Percentiles rank a stretch among this genome's conserved stretches.
These are phyloP conservation scores for Neurospora sp. DNA, from an alignment of 495 filamentous ascomycete species.

Conservation along the genomic window DNA sequence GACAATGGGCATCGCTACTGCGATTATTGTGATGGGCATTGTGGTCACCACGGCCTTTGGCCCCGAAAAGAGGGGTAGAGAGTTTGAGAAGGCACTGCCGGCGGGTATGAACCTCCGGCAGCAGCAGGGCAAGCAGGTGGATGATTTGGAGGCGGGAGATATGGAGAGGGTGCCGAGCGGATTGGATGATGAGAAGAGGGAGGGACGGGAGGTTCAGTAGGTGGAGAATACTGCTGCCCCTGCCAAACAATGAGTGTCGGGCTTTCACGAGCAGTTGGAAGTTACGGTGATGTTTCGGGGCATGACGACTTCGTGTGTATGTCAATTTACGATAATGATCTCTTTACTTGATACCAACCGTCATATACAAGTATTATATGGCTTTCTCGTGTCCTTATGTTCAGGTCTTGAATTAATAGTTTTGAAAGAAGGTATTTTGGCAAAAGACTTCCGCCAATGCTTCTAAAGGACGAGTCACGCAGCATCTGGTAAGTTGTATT, in stretches of 20 bases:
- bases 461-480: no score
- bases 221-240: not conserved
- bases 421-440: no score
- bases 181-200: not conserved
- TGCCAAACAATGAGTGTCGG: not conserved
- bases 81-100: conserved; percentile 51
- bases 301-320: not conserved
- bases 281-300: not conserved
- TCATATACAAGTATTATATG: not conserved
- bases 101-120: conserved; percentile 39
- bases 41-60: conserved; percentile 49
- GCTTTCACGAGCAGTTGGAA: not conserved
- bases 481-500: no score
- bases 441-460: no score
- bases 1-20: conserved; percentile 58
- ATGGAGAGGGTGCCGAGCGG: not conserved
- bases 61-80: conserved; percentile 55
- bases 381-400: not conserved
- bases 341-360: not conserved
- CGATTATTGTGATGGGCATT: conserved; percentile 57
- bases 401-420: not conserved
- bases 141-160: conserved; percentile 12
- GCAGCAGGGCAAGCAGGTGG: conserved; percentile 3
- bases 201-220: not conserved
- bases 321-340: not conserved